These are phyloP conservation scores for Phytophthora pini DNA, from an alignment of 352 stramenopile species.

Conservation along the genomic window DNA sequence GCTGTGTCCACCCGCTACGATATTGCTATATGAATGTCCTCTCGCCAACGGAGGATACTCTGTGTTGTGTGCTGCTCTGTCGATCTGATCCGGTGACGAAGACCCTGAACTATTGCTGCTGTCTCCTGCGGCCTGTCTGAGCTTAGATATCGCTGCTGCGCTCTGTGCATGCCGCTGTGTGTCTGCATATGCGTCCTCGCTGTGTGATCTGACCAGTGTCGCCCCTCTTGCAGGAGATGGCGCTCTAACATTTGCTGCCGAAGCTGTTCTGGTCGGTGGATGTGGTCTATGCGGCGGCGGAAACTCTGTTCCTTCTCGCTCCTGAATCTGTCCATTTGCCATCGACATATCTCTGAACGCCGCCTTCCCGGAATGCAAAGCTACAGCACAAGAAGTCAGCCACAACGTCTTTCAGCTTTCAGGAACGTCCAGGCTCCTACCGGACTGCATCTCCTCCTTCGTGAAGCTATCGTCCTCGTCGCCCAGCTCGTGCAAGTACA, in stretches of 20 bases:
- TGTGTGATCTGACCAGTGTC: constrained; percentile 37
- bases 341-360: constrained; percentile 71
- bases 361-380: constrained; percentile 76
- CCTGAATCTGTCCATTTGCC: constrained; percentile 46
- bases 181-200: constrained; percentile 41
- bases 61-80: constrained; percentile 28
- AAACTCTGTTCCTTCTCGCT: constrained; percentile 65
- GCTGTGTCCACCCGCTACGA: constrained; percentile 44
- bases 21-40: constrained; percentile 59
- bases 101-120: constrained; percentile 35
- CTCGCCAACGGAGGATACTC: constrained; percentile 26
- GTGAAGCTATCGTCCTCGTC: constrained; percentile 95
- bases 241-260: constrained; percentile 30
- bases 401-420: neutral
- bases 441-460: constrained; percentile 94
- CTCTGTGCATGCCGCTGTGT: constrained; percentile 77
- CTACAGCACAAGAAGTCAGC: constrained; percentile 32
- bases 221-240: constrained; percentile 25
- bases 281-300: constrained; percentile 49
- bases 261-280: constrained; percentile 25
- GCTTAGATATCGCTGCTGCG: constrained; percentile 72
- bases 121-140: constrained; percentile 46
- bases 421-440: constrained; percentile 32
- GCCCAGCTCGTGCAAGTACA: constrained; percentile 94
- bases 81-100: constrained; percentile 26